These are phyloP conservation scores for Alternaria sp. DNA, from an alignment of 2,329 filamentous ascomycete genomes.

Conservation along the genomic window DNA sequence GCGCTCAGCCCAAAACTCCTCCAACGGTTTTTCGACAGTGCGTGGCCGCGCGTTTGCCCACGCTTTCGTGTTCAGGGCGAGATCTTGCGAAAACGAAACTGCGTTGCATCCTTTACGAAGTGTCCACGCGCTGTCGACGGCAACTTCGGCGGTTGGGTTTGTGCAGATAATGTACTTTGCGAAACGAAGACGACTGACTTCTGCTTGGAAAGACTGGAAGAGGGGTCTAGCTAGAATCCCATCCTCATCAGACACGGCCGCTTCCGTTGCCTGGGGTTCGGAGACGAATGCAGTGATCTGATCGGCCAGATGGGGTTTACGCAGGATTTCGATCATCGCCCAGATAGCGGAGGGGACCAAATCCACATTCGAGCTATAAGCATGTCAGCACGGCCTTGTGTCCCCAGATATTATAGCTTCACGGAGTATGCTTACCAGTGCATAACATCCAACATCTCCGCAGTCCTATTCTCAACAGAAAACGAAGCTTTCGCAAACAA, in stretches of 20 bases:
- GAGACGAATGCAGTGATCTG: slow-evolving; percentile 18
- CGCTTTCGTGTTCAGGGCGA: slow-evolving; percentile 28
- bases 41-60: slow-evolving; percentile 31
- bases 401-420: no score
- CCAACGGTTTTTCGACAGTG: slow-evolving; percentile 24
- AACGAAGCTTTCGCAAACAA: no score
- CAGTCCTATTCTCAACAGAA: no score
- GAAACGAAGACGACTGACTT: slow-evolving; percentile 31
- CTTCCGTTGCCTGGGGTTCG: slow-evolving; percentile 12
- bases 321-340: slow-evolving; percentile 31
- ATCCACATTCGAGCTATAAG: slow-evolving; percentile 21
- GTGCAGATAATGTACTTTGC: slow-evolving; percentile 18
- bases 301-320: slow-evolving; percentile 24
- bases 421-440: slow-evolving; percentile 25
- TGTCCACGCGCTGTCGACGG: slow-evolving; percentile 30
- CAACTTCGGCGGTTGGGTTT: slow-evolving; percentile 12
- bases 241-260: slow-evolving; percentile 21
- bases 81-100: slow-evolving; percentile 30
- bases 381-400: slow-evolving; percentile 15
- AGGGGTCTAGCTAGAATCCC: slow-evolving; percentile 23
- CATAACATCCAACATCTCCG: slow-evolving; percentile 32
- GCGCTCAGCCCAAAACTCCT: slow-evolving; percentile 37
- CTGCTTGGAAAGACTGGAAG: slow-evolving; percentile 33
- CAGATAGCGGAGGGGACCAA: slow-evolving; percentile 31
- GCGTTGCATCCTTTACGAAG: slow-evolving; percentile 23